Conservation (phyloP, 306 rosid species). For the Lagenaria siceraria region DNA sequence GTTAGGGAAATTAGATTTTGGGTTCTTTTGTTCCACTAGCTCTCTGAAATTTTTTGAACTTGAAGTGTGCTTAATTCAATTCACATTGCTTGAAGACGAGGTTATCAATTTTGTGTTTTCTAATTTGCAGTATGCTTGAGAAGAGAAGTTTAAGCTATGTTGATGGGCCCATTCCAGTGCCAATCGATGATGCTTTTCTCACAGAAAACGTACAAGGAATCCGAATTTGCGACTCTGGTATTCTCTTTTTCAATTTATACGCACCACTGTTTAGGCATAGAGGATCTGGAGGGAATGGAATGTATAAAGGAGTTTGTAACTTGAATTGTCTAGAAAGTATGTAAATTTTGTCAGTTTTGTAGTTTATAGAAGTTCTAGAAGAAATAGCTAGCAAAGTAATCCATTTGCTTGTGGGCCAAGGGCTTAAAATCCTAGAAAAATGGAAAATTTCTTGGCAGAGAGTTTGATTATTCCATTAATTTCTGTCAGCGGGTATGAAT, state of each 20-base stretch:
- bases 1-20: not conserved
- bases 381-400: not conserved
- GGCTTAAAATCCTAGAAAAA: not conserved
- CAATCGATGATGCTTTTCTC: conserved; percentile 57
- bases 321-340: not conserved
- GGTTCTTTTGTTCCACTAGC: conserved; percentile 5
- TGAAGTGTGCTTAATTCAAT: not conserved
- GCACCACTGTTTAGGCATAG: not conserved
- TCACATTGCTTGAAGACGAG: not conserved
- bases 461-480: not conserved
- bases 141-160: conserved; percentile 80
- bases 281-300: not conserved
- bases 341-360: not conserved
- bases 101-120: not conserved
- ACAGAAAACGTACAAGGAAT: conserved; percentile 66
- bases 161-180: conserved; percentile 71
- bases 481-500: not conserved
- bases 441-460: not conserved
- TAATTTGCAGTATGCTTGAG: conserved; percentile 74
- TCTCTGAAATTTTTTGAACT: not conserved
- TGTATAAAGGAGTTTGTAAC: not conserved
- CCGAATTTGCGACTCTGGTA: conserved; percentile 67
- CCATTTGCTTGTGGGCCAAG: not conserved
- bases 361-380: not conserved
- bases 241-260: not conserved